These are phyloP conservation scores for Dendrobium officinale DNA, from an alignment of 106 monocot species.

Conservation along the genomic window DNA sequence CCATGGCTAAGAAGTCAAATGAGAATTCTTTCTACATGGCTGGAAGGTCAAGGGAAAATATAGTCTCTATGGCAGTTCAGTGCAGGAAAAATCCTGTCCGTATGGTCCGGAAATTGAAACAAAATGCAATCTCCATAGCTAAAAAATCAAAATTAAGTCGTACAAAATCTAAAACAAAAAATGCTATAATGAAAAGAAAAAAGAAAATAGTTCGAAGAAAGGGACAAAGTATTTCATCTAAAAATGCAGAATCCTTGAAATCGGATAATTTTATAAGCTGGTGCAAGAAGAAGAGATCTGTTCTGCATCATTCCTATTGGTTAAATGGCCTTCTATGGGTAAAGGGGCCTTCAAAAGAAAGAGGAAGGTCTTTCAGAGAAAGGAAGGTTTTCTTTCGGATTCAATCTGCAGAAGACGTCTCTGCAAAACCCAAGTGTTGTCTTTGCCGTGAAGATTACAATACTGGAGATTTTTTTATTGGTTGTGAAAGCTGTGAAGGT, in stretches of 20 bases:
- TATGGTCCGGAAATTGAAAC: constrained; percentile 14
- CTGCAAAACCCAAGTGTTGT: constrained; percentile 33
- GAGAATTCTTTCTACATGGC: constrained; percentile 16
- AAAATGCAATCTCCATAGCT: not conserved
- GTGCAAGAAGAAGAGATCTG: constrained; percentile 60
- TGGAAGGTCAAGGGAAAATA: constrained; percentile 21
- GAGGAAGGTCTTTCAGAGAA: constrained; percentile 46
- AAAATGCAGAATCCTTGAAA: constrained; percentile 7
- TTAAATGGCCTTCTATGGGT: constrained; percentile 75
- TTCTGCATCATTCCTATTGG: constrained; percentile 60
- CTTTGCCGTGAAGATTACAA: constrained; percentile 59
- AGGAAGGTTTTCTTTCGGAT: constrained; percentile 47
- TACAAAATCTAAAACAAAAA: constrained; percentile 18
- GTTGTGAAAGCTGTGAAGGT: constrained; percentile 88
- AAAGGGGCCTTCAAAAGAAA: constrained; percentile 34
- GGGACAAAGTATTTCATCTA: constrained; percentile 4
- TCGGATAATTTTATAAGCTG: constrained; percentile 21
- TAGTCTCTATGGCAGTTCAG: not conserved
- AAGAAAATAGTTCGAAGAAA: constrained; percentile 16
- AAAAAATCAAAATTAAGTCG: not conserved
- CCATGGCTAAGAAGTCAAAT: not conserved
- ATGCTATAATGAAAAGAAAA: not conserved
- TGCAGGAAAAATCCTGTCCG: constrained; percentile 13
- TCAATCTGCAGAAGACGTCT: constrained; percentile 11
- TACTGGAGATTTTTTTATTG: constrained; percentile 45